Conservation (phyloP, 257 asterid species). For the Fraxinus cuspidata region DNA sequence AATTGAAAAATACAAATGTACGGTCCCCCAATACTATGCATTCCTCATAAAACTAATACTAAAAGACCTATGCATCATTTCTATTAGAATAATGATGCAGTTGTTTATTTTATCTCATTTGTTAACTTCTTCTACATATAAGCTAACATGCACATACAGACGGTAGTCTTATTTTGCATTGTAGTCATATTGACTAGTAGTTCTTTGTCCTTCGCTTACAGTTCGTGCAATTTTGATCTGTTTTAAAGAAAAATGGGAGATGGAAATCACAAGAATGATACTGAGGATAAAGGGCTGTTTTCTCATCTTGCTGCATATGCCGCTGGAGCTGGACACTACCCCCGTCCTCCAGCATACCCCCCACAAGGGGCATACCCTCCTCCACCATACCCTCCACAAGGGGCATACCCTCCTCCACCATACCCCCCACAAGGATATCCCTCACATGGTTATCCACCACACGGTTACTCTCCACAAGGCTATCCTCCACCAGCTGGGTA, state of each 20-base stretch:
- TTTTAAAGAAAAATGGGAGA: constrained; percentile 43
- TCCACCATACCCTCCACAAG: background rate
- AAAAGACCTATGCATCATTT: background rate
- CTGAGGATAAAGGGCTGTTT: constrained; percentile 71
- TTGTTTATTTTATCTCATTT: background rate
- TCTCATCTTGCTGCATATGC: constrained; percentile 71
- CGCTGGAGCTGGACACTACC: constrained; percentile 42
- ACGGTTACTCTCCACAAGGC: constrained; percentile 17
- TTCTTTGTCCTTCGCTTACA: background rate
- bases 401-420: constrained; percentile 1
- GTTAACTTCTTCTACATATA: background rate
- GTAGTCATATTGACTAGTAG: background rate
- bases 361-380: constrained; percentile 57
- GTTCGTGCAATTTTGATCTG: constrained; percentile 16
- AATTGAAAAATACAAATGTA: background rate
- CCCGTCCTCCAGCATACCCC: constrained; percentile 5
- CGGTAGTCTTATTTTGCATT: background rate
- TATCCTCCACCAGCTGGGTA: constrained; percentile 37
- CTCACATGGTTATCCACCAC: constrained; percentile 9
- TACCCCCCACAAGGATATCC: background rate
- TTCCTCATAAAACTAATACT: background rate
- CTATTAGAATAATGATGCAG: background rate
- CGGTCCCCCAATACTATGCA: background rate
- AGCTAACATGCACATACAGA: background rate
- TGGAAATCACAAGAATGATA: constrained; percentile 40